Conservation (phyloP, 2,329 filamentous ascomycete species). For the Emmonsiellopsis sp. region DNA sequence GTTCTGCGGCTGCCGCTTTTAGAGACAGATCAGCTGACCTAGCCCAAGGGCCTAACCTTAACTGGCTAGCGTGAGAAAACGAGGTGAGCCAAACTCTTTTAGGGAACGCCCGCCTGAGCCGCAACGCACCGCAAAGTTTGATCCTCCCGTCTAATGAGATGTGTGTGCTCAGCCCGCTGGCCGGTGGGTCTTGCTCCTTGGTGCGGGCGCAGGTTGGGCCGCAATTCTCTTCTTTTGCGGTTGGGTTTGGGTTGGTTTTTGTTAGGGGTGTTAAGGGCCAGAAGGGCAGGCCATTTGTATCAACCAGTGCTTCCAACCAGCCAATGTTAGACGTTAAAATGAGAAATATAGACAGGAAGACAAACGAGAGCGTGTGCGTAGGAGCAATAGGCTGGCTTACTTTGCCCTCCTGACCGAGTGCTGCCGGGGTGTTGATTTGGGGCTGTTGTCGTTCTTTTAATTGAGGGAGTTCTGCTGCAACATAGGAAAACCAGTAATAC, state of each 20-base stretch:
- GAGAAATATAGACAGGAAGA: neutral
- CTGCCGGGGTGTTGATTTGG: neutral
- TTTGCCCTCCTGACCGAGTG: slow-evolving; percentile 1
- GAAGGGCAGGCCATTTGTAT: neutral
- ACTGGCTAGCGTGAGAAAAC: neutral
- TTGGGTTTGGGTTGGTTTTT: neutral
- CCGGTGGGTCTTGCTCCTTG: neutral
- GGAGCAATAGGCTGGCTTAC: slow-evolving; percentile 3
- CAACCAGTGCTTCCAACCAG: neutral
- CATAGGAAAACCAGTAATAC: slow-evolving; percentile 2
- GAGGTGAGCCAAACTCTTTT: neutral
- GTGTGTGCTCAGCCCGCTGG: neutral
- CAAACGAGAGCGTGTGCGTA: neutral
- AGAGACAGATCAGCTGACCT: neutral
- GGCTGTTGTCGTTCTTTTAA: slow-evolving; percentile 1
- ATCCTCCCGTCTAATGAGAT: no score
- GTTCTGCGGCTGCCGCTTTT: slow-evolving; percentile 3
- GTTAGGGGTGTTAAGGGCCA: neutral
- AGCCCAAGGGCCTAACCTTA: neutral
- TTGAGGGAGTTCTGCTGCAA: neutral
- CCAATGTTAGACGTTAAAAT: slow-evolving; percentile 1
- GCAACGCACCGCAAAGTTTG: slow-evolving; percentile 1
- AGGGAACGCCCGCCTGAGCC: neutral
- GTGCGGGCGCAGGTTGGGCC: neutral
- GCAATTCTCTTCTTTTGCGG: neutral